Base-by-base conservation (phyloP, 768 basidiomycete genomes). In the Serendipita sp. region DNA sequence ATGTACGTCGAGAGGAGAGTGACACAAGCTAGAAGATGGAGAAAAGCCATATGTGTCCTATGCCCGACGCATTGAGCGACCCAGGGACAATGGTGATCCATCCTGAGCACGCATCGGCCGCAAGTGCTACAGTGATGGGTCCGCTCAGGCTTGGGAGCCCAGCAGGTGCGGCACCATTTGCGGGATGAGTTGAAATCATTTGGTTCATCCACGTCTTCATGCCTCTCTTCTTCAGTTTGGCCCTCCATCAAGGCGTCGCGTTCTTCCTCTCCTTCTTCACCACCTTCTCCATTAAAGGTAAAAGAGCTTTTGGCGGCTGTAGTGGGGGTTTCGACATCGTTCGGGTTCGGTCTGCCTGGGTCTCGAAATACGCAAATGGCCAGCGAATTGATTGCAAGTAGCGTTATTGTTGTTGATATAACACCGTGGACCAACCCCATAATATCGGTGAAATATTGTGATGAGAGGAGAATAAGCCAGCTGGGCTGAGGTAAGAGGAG, bases 61-160 rank as follows among this genome's bases (percentile, higher is more conserved):
- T 89, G 83, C 2, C 89, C 89, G 65, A 92, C 80, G 72, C 89
- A 92, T 71, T 78, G 85, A 53, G 79, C 75, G 44, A 92, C 75
- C 89, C 89, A 92, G 3, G 85, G 86, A 71, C 89, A 92, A 70
- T 92, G 90, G 70, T 92, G 90, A 72, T 92, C 89, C 86, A 90
- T 86, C 75, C 90, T 92, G 45, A 92, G 74, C 10, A 91, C 85
- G 71, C 90, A 92, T 44, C 88, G 80, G 44, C 83, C 82, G 71
- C 89, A 92, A 37, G 80, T 71, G 13, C 78, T 80, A 70, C 88
- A 92, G 70, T 92, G 89, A 70, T 92, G 89, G 1, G 88, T 74
- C 56, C 90, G 78, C 69, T 90, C 88, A 3, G 89, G 87, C 74
- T 87, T 89, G 0, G 86, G 84, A 60, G 81, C 83, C 83, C 83